A percentile compares a stretch with the other conserved stretches of the same genome.
Evolutionary conservation across 345 rosid genomes (phyloP).

Genomic region (Clausena lansium): DNA sequence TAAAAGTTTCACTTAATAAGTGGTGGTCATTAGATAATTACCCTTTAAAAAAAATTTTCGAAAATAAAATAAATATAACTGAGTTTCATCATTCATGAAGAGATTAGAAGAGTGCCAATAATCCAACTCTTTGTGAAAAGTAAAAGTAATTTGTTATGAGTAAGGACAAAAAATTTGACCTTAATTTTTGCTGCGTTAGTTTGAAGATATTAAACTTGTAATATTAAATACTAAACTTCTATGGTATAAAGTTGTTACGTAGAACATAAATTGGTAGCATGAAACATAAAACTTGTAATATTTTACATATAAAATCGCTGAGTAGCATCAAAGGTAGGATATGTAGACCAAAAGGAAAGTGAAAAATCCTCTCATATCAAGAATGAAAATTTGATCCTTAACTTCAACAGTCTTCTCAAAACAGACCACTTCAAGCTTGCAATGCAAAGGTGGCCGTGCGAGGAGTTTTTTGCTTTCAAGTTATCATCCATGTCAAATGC

Average conservation of each 20-base stretch:
- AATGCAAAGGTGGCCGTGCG: background rate
- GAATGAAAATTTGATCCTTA: no score
- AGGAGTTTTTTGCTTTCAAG: slow-evolving; percentile 26
- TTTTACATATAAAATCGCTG: background rate
- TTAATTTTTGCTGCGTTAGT: no score
- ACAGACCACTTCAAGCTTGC: background rate
- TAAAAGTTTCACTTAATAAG: no score
- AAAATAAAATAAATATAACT: no score
- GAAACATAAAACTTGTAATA: background rate
- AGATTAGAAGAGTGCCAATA: no score
- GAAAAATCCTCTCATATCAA: background rate
- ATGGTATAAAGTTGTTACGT: background rate
- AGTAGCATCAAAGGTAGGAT: background rate
- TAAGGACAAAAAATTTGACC: no score
- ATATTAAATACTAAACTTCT: background rate
- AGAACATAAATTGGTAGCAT: background rate
- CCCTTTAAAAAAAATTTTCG: no score
- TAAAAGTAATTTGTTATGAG: no score
- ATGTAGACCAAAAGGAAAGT: background rate
- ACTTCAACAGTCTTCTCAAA: background rate
- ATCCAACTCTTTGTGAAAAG: no score
- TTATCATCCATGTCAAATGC: slow-evolving; percentile 92
- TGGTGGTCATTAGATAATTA: no score
- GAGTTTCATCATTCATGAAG: no score
- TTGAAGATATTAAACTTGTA: no score